Evolutionary conservation across 176 grass and related monocot species (phyloP).

Genomic region (Saccharum officinarum): DNA sequence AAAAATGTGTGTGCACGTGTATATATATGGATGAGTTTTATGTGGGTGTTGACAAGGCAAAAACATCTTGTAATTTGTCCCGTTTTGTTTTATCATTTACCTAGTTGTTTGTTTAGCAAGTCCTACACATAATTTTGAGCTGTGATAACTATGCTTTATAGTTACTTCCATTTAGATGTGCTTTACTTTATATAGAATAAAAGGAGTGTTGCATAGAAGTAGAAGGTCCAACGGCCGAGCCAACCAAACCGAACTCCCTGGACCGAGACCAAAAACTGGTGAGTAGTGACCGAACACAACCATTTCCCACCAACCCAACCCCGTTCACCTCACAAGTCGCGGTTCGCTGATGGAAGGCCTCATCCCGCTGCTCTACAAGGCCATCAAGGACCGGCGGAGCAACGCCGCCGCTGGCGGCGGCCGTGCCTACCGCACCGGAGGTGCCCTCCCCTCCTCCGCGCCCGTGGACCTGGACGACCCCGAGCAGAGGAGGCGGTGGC

Average conservation of each 20-base stretch:
- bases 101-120: no score
- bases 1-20: no score
- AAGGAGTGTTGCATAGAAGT: neutral
- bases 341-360: constrained; percentile 46
- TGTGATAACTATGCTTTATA: neutral
- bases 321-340: neutral
- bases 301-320: constrained; percentile 23
- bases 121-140: no score
- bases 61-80: no score
- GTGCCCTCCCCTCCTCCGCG: neutral
- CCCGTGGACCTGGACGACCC: constrained; percentile 45
- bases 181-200: neutral
- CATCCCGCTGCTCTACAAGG: constrained; percentile 61
- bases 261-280: neutral
- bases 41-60: no score
- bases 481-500: constrained; percentile 46
- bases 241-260: neutral
- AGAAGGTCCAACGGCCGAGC: neutral
- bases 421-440: neutral
- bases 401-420: neutral
- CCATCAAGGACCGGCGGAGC: constrained; percentile 53
- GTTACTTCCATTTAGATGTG: neutral
- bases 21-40: no score
- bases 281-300: neutral
- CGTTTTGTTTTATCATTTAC: no score